Evolutionary conservation across 129 eudicot genomes (phyloP).

Genomic region (Chrysanthemum seticuspe): DNA sequence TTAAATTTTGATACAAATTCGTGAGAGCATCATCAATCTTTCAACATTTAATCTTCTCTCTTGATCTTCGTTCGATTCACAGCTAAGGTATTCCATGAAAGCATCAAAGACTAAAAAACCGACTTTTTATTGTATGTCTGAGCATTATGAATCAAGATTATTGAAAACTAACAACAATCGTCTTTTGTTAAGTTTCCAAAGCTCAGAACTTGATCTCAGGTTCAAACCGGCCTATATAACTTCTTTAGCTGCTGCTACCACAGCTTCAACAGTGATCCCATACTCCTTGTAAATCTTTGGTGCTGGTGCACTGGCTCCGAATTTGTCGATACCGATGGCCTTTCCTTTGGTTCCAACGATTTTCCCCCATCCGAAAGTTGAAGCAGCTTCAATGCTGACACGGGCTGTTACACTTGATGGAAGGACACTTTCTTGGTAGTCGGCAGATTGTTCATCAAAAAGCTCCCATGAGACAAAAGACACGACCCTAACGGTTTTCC

Average conservation of each 20-base stretch:
- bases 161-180: constrained; percentile 18
- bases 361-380: constrained; percentile 86
- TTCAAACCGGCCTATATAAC: constrained; percentile 25
- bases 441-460: constrained; percentile 72
- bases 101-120: constrained; percentile 42
- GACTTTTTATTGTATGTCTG: constrained; percentile 28
- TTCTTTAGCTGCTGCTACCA: constrained; percentile 74
- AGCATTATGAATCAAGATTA: constrained; percentile 29
- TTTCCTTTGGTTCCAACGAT: constrained; percentile 73
- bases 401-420: constrained; percentile 81
- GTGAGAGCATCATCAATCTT: constrained; percentile 17
- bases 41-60: constrained; percentile 35
- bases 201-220: constrained; percentile 24
- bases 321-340: constrained; percentile 83
- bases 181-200: constrained; percentile 9
- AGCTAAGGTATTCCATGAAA: constrained; percentile 39
- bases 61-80: constrained; percentile 40
- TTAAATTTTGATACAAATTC: constrained; percentile 51
- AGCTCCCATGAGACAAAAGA: constrained; percentile 93
- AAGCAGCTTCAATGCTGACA: constrained; percentile 91
- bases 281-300: constrained; percentile 81
- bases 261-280: constrained; percentile 83
- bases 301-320: constrained; percentile 97
- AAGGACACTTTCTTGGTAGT: constrained; percentile 82
- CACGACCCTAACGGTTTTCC: constrained; percentile 90